phyloP scores from a whole-genome alignment of 306 rosid genomes.

The cucumber (Cucumis sativus) region DNA sequence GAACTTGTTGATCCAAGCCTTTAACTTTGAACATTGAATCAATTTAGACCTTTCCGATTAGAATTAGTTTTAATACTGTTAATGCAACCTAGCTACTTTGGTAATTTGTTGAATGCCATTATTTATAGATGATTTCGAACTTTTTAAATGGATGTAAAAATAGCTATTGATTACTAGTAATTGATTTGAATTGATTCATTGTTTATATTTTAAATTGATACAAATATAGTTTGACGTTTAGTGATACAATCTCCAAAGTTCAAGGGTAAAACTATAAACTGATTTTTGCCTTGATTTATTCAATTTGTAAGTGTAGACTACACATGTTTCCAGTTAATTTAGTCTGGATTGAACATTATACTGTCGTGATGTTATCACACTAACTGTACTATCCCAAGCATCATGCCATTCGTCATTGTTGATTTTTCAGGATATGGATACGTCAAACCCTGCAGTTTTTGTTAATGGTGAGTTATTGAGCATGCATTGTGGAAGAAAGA shows the following conservation, averaged over 20 bases:
- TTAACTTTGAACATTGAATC: neutral
- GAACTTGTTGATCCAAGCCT: neutral
- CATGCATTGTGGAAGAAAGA: slow-evolving; percentile 50
- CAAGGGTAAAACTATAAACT: too few species aligned
- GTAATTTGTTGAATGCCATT: too few species aligned
- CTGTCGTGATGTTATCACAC: neutral
- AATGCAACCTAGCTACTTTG: too few species aligned
- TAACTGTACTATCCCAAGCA: neutral
- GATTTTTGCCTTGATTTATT: neutral
- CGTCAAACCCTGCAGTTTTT: slow-evolving; percentile 63
- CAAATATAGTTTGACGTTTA: too few species aligned
- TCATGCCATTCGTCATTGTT: neutral
- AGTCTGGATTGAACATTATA: neutral
- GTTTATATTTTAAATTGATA: too few species aligned
- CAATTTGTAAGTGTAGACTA: neutral
- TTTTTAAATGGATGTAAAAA: too few species aligned
- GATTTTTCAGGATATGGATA: slow-evolving; percentile 59
- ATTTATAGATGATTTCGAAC: too few species aligned
- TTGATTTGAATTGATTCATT: too few species aligned
- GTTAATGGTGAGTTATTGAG: slow-evolving; percentile 60
- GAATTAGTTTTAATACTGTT: too few species aligned
- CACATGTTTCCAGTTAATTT: neutral
- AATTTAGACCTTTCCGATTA: neutral
- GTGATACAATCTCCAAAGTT: too few species aligned
- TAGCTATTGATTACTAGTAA: too few species aligned